Percentiles rank a stretch among this genome's conserved stretches.
phyloP scores from a whole-genome alignment of 1,284 basidiomycete genomes.

The Cyathus pygmaeus region DNA sequence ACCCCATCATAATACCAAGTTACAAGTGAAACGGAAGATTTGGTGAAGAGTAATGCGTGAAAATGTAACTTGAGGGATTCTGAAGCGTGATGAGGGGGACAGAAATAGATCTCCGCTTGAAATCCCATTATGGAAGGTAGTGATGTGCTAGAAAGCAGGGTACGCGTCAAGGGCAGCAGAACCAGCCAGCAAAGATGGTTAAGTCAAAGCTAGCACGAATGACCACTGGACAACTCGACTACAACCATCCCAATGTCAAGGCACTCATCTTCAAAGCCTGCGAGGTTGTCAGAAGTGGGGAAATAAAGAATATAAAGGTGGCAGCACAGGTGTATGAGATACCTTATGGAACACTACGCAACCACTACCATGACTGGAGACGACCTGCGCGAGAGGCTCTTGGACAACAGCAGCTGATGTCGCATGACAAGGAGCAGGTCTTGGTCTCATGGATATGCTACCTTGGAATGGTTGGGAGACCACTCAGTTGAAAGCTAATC shows the following conservation, averaged over 20 bases:
- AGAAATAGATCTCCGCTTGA: too few species aligned
- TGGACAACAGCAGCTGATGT: constrained; percentile 22
- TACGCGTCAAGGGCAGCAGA: too few species aligned
- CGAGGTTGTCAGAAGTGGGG: neutral
- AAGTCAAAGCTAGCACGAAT: too few species aligned
- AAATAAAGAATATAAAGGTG: neutral
- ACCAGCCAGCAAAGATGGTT: too few species aligned
- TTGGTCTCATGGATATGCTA: constrained; percentile 34
- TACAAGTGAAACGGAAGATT: too few species aligned
- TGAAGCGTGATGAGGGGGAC: too few species aligned
- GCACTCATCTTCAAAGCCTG: neutral
- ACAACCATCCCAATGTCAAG: neutral
- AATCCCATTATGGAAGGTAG: too few species aligned
- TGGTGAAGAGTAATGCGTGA: too few species aligned
- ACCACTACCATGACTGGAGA: neutral
- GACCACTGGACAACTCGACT: too few species aligned
- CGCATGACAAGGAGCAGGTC: constrained; percentile 14
- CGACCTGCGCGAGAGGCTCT: constrained; percentile 15
- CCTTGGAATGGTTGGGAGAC: constrained; percentile 16
- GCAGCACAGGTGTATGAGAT: neutral
- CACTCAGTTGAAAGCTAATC: constrained; percentile 24
- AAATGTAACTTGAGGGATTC: too few species aligned
- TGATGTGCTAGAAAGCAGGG: too few species aligned
- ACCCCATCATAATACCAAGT: too few species aligned
- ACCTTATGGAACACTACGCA: neutral